These are phyloP conservation scores for Fusarium floridanum DNA, from an alignment of 2,329 filamentous ascomycete genomes.

Conservation along the genomic window DNA sequence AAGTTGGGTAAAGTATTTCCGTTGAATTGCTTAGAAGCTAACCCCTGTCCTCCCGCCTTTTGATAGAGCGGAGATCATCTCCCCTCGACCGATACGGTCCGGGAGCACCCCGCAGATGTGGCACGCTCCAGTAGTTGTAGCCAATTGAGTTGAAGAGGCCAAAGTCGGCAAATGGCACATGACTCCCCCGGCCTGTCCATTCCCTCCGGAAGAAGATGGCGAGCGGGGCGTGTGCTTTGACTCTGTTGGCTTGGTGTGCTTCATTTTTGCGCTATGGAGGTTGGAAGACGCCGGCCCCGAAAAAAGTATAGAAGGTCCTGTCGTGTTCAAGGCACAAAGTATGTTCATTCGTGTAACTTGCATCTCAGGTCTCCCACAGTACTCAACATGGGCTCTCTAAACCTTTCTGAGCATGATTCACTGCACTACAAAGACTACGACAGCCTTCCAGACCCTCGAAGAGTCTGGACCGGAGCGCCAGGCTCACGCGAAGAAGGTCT, in stretches of 20 bases:
- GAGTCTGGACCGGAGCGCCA: not conserved
- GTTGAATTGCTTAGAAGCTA: not conserved
- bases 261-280: not conserved
- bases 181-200: not conserved
- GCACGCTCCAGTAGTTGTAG: not conserved
- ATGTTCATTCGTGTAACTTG: not conserved
- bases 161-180: not conserved
- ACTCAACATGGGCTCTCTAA: not conserved
- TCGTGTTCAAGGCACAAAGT: not conserved
- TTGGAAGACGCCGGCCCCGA: not conserved
- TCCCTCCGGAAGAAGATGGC: not conserved
- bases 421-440: not conserved
- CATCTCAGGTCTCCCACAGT: not conserved
- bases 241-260: not conserved
- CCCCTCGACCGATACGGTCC: not conserved
- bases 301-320: not conserved
- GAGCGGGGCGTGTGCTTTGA: not conserved
- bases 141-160: not conserved
- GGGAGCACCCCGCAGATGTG: not conserved
- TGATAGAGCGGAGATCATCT: not conserved
- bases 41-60: not conserved
- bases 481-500: not conserved
- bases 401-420: not conserved
- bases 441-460: not conserved
- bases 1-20: not conserved